A percentile compares a stretch with the other conserved stretches of the same genome.
These are phyloP conservation scores for Microbotryum violaceum DNA, from an alignment of 1,284 basidiomycete species.

Conservation along the genomic window DNA sequence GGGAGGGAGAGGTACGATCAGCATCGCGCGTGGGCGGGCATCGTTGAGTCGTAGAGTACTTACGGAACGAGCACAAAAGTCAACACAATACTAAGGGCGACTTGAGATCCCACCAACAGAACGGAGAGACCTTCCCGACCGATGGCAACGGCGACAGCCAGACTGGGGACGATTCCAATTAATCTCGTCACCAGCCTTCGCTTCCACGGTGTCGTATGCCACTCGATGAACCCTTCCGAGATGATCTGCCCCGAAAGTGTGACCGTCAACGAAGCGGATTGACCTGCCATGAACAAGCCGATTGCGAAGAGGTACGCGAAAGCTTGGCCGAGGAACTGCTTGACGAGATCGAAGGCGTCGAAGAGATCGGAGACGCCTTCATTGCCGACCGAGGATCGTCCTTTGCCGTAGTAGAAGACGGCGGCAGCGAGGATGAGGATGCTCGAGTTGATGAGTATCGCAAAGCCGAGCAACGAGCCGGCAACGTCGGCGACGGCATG, in stretches of 20 bases:
- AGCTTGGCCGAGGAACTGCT: constrained; percentile 57
- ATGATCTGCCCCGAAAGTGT: constrained; percentile 88
- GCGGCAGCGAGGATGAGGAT: constrained; percentile 53
- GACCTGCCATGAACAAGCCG: constrained; percentile 74
- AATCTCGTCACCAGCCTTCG: constrained; percentile 75
- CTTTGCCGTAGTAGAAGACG: constrained; percentile 61
- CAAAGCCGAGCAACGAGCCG: constrained; percentile 61
- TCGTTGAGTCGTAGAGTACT: not conserved
- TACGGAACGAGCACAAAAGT: constrained; percentile 74
- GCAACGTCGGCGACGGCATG: constrained; percentile 57
- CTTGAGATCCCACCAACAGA: constrained; percentile 76
- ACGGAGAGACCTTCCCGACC: constrained; percentile 69
- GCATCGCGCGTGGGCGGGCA: not conserved
- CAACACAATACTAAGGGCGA: constrained; percentile 70
- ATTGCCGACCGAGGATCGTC: constrained; percentile 25
- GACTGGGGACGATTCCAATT: constrained; percentile 77
- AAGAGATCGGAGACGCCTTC: constrained; percentile 52
- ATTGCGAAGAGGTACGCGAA: constrained; percentile 79
- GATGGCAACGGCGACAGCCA: constrained; percentile 65
- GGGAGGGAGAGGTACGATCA: not conserved
- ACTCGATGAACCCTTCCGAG: constrained; percentile 86
- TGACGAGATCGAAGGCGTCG: constrained; percentile 69
- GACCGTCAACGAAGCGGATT: constrained; percentile 86
- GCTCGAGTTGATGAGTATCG: constrained; percentile 66
- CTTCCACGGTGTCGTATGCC: constrained; percentile 50